Evolutionary conservation across 352 stramenopile species (phyloP).

Genomic region (Phytophthora rubi): DNA sequence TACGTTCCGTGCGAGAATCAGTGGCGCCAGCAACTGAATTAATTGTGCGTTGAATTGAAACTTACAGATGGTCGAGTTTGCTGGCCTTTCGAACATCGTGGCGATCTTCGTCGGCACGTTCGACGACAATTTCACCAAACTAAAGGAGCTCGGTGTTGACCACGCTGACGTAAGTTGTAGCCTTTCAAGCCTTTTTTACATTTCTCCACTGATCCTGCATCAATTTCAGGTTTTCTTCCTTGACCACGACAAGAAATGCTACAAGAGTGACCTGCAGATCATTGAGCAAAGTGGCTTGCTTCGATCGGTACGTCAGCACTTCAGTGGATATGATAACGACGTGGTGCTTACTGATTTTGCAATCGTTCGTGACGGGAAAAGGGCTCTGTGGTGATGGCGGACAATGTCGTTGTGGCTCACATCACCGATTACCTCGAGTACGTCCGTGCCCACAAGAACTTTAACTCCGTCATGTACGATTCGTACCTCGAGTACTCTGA

Average conservation of each 20-base stretch:
- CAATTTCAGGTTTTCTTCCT: slow-evolving; percentile 42
- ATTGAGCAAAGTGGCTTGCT: slow-evolving; percentile 42
- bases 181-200: neutral
- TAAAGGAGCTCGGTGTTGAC: slow-evolving; percentile 36
- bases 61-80: slow-evolving; percentile 39
- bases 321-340: neutral
- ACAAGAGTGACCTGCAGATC: slow-evolving; percentile 41
- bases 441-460: slow-evolving; percentile 34
- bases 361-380: slow-evolving; percentile 10
- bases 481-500: slow-evolving; percentile 48
- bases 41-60: neutral
- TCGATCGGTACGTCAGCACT: slow-evolving; percentile 22
- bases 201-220: no score
- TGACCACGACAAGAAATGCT: slow-evolving; percentile 43
- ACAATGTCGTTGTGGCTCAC: slow-evolving; percentile 45
- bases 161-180: slow-evolving; percentile 39
- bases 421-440: slow-evolving; percentile 52
- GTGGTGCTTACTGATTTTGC: neutral
- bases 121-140: slow-evolving; percentile 30
- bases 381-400: slow-evolving; percentile 46
- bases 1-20: neutral
- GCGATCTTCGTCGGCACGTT: slow-evolving; percentile 50
- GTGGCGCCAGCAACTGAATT: neutral
- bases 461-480: slow-evolving; percentile 43
- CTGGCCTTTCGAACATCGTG: slow-evolving; percentile 36